These are phyloP conservation scores for apple (Malus domestica) DNA, from an alignment of 306 rosid species.

Conservation along the genomic window DNA sequence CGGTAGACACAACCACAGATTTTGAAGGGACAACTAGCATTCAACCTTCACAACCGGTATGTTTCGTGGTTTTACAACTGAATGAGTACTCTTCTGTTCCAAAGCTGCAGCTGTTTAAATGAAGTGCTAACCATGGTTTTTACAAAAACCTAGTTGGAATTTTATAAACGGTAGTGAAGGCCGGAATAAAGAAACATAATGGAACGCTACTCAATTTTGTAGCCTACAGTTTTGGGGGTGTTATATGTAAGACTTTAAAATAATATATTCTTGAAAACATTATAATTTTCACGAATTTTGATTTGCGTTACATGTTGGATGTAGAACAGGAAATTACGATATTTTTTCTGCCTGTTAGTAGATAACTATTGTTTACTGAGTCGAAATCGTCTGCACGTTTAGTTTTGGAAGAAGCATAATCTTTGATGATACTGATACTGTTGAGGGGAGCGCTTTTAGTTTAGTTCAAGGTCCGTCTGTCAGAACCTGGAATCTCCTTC, in stretches of 20 bases:
- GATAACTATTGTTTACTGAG: too few relatives aligned
- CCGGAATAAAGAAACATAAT: not conserved
- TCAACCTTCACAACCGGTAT: slow-evolving; percentile 80
- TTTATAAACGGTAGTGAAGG: not conserved
- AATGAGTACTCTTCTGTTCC: not conserved
- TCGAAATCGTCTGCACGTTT: not conserved
- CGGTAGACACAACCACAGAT: slow-evolving; percentile 85
- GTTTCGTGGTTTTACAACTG: not conserved
- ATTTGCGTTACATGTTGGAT: too few relatives aligned
- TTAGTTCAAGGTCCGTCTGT: not conserved
- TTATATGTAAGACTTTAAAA: not conserved
- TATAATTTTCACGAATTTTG: too few relatives aligned
- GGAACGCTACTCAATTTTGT: not conserved
- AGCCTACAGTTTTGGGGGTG: not conserved
- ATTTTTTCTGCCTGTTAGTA: too few relatives aligned
- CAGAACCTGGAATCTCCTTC: not conserved
- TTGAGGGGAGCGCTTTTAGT: not conserved
- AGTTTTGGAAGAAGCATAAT: not conserved
- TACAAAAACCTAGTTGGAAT: not conserved
- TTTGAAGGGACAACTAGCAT: slow-evolving; percentile 89
- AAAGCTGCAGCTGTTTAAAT: not conserved
- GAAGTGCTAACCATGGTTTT: not conserved
- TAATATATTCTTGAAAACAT: not conserved
- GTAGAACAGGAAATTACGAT: too few relatives aligned
- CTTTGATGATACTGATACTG: not conserved